Base-by-base conservation (phyloP, 306 rosid species). In the Hylodesmum podocarpum region DNA sequence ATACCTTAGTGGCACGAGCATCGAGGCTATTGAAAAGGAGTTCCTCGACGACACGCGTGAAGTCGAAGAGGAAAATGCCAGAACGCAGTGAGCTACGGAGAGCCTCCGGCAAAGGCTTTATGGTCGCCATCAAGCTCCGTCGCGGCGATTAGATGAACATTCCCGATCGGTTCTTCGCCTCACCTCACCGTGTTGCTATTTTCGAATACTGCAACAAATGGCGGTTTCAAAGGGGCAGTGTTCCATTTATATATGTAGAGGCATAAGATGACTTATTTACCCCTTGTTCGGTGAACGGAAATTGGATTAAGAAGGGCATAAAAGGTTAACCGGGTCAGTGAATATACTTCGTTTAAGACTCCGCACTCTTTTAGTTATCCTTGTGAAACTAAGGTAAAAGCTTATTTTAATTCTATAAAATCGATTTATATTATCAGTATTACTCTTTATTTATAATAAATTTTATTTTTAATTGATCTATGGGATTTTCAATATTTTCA, bases 11-110 rank as follows among this genome's bases (percentile, higher is more conserved):
- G 14, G 97, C 90, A 31, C 86, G 80, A 19, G 99, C 92, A 18
- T 95, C 94, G 72, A 95, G 86, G 75, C 92, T 87, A 58, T 89
- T 94, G 79, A 84, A 92, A 73, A 94, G 82, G 6, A 94, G 91
- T 84, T 94, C 97, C 86, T 92, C 97, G 22, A 92, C 96, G 62
- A 94, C 89, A 57, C 94, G 81, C 3, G 96, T 67, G 43, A 86
- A 66, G 81, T 91, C 96, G 80, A 80, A 87, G 70, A 90, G 55
- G 66, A 89, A 49, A 81, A 87, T 73, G 64, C 93, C 93, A 19
- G 97, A 84, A 58, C 95, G 96, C 76, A 90, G 79, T 6, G 90
- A 87, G 59, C 90, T 92, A 24, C 96, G 88, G 27, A 86, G 83
- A 4, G 79, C 71, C 58, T 78, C 88, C 3, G 90, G 84, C 86